phyloP scores from a whole-genome alignment of 2,329 filamentous ascomycete genomes.

The Trichoderma cornu-damae region DNA sequence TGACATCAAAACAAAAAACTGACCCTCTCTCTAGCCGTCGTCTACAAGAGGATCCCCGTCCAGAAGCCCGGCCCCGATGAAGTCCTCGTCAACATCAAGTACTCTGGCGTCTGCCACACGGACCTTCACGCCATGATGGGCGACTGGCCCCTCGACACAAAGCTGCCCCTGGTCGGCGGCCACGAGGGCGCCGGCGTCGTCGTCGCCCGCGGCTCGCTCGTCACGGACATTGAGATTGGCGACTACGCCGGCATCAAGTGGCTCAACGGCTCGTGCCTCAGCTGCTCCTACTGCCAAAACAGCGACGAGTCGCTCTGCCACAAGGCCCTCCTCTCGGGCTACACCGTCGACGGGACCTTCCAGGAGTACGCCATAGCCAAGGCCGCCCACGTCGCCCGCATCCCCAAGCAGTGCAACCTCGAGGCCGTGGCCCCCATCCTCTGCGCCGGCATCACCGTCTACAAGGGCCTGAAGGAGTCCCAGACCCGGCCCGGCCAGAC shows the following conservation, averaged over 20 bases:
- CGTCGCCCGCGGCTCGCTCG: slow-evolving; percentile 71
- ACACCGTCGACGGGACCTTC: slow-evolving; percentile 89
- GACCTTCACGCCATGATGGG: slow-evolving; percentile 76
- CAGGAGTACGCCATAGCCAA: slow-evolving; percentile 90
- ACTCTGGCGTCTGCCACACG: slow-evolving; percentile 86
- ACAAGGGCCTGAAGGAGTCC: slow-evolving; percentile 87
- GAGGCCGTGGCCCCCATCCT: slow-evolving; percentile 75
- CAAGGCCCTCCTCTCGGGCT: slow-evolving; percentile 72
- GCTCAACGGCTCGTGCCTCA: slow-evolving; percentile 82
- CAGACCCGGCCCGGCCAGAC: slow-evolving; percentile 67
- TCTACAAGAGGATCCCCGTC: slow-evolving; percentile 79
- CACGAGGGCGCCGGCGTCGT: slow-evolving; percentile 76
- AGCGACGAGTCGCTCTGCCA: slow-evolving; percentile 79
- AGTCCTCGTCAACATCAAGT: slow-evolving; percentile 88
- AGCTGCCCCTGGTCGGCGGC: slow-evolving; percentile 80
- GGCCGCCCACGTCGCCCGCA: slow-evolving; percentile 75
- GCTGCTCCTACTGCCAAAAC: slow-evolving; percentile 77
- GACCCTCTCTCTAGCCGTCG: slow-evolving; percentile 42
- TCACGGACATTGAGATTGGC: slow-evolving; percentile 72
- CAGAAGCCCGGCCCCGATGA: slow-evolving; percentile 78
- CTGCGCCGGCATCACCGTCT: slow-evolving; percentile 82
- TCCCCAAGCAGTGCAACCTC: slow-evolving; percentile 70
- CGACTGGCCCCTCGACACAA: slow-evolving; percentile 81
- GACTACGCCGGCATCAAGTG: slow-evolving; percentile 88
- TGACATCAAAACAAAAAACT: slow-evolving; percentile 9